Evolutionary conservation across 305 asterid species (phyloP), one percentile per base, ranked within the genome.

Genomic region (Fraxinus nigra): DNA sequence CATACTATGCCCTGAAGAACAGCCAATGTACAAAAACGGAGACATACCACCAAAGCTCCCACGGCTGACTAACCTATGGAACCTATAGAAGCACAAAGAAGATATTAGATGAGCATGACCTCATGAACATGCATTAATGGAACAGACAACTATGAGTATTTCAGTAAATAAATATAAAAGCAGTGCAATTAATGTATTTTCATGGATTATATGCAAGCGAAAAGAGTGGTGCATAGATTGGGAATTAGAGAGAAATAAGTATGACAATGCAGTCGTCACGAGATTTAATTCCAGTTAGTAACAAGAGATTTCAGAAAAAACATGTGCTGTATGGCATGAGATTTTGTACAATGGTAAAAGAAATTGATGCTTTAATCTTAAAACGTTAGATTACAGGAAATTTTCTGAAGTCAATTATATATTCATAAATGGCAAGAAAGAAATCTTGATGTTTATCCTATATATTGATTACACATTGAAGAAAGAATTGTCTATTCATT

Each of bases 41-140:
- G 86, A 75, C 87, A 85, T 86, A 85, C 80, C 89, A 78, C 83
- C 86, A 81, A 83, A 79, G 83, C 89, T 72, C 82, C 89, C 86
- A 83, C 91, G 78, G 82, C 87, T 90, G 82, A 89, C 83, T 86
- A 89, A 86, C 89, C 97, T 88, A 78, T 96, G 98, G 84, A 96
- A 90, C 99, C 99, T 96, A 79, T 76, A 83, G 78, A 81, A 87
- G 61, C 84, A 87, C 76, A 51, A 85, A 67, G 56, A 63, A 69
- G 7, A 80, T 75, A 72, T 26, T 13, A n/a, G 67, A 79, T 72
- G 85, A 77, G 75, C 81, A 59, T 61, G 84, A 77, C 72, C 80
- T 69, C 51, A 69, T 10, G 73, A 81, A 77, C 28, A 14, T 32
- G 40, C 43, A 69, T 16, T 13, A 46, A 24, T 28, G 40, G 20